Conservation (phyloP, 2,329 filamentous ascomycete species). For the Elsinoe arachidis region DNA sequence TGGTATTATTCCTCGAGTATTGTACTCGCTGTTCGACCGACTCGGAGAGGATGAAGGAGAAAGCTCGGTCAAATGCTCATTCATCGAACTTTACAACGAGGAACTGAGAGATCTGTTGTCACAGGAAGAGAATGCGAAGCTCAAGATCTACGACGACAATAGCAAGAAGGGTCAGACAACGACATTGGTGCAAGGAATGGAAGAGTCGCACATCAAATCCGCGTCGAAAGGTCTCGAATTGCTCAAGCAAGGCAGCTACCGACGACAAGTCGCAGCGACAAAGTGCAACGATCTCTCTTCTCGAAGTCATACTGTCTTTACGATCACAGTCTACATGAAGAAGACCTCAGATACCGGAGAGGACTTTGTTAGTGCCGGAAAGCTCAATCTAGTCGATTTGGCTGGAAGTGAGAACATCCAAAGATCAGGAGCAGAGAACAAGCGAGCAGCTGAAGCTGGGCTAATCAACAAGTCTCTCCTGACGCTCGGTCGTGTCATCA, state of each 20-base stretch:
- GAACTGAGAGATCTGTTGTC: slow-evolving; percentile 86
- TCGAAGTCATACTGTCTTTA: slow-evolving; percentile 94
- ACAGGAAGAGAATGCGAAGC: slow-evolving; percentile 68
- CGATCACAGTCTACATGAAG: slow-evolving; percentile 85
- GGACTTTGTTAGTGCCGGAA: slow-evolving; percentile 82
- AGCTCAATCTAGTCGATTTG: slow-evolving; percentile 92
- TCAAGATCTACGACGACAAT: slow-evolving; percentile 93
- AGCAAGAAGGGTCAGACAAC: slow-evolving; percentile 74
- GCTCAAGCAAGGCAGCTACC: slow-evolving; percentile 80
- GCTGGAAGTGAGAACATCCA: slow-evolving; percentile 98
- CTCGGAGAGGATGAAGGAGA: slow-evolving; percentile 66
- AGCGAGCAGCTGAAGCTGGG: slow-evolving; percentile 88
- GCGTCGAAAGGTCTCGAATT: slow-evolving; percentile 81
- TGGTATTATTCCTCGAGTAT: slow-evolving; percentile 86
- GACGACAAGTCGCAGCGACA: slow-evolving; percentile 96
- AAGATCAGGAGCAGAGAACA: slow-evolving; percentile 93
- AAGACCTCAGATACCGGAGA: slow-evolving; percentile 73
- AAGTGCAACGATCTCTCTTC: slow-evolving; percentile 98
- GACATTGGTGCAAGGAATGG: slow-evolving; percentile 94
- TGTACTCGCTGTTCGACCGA: slow-evolving; percentile 79
- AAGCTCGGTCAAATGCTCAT: slow-evolving; percentile 91
- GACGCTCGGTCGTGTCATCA: slow-evolving; percentile 92
- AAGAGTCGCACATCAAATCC: slow-evolving; percentile 83
- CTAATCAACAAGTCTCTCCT: slow-evolving; percentile 97
- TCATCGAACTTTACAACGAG: slow-evolving; percentile 98